Conservation (phyloP, 768 basidiomycete genomes). For the Neoboletus magnificus region DNA sequence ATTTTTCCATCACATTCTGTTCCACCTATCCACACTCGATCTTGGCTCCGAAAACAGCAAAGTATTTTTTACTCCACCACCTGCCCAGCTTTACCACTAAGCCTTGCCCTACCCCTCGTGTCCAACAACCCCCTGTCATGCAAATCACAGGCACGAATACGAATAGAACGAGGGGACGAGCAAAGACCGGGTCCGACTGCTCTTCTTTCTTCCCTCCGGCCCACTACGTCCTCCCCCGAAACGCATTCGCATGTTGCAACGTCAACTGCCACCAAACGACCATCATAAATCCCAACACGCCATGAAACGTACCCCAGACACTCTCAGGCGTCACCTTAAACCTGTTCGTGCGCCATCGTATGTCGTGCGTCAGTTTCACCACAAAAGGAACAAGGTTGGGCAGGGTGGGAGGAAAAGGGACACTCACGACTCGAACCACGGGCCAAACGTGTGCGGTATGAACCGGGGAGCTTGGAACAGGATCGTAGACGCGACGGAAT, state of each 20-base stretch:
- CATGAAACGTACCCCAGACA: constrained; percentile 72
- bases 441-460: constrained; percentile 70
- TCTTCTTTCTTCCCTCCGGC: not conserved
- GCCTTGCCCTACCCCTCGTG: not conserved
- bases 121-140: not conserved
- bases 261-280: constrained; percentile 83
- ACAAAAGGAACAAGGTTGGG: too few species aligned
- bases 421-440: constrained; percentile 57
- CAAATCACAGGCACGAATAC: not conserved
- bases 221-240: constrained; percentile 21
- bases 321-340: constrained; percentile 64
- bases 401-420: not conserved
- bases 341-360: too few species aligned
- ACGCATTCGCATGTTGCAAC: constrained; percentile 46
- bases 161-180: not conserved
- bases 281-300: constrained; percentile 67
- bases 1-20: not conserved
- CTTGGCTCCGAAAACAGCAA: not conserved
- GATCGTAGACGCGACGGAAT: constrained; percentile 67
- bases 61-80: too few species aligned
- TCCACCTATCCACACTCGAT: not conserved
- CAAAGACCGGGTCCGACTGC: too few species aligned
- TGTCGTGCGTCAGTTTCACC: not conserved
- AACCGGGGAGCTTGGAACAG: constrained; percentile 76
- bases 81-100: not conserved